Evolutionary conservation across 2,329 filamentous ascomycete species (phyloP).

Genomic region (Aureobasidium sp.): DNA sequence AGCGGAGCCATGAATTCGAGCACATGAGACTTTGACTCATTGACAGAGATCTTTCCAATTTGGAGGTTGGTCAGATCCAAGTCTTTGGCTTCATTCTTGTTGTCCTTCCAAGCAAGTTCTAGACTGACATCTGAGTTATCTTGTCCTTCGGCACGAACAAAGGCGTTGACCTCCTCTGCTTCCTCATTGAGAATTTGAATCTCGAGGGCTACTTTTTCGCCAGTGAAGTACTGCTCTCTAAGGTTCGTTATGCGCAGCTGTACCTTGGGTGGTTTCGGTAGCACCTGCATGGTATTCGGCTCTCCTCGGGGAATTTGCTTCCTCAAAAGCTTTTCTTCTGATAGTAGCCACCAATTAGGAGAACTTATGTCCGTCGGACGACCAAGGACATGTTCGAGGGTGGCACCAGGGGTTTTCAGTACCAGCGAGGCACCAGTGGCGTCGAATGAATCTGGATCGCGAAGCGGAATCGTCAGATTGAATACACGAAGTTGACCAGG

Average conservation of each 20-base stretch:
- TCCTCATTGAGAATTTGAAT: conserved; percentile 75
- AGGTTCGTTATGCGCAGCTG: conserved; percentile 59
- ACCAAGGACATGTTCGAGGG: conserved; percentile 56
- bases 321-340: conserved; percentile 25
- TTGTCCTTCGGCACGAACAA: conserved; percentile 27
- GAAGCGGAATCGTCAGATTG: conserved; percentile 62
- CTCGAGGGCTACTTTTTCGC: conserved; percentile 62
- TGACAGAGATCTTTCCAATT: background rate
- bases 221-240: conserved; percentile 70
- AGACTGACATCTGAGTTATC: conserved; percentile 9
- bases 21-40: conserved; percentile 18
- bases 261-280: conserved; percentile 88
- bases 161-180: conserved; percentile 49
- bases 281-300: conserved; percentile 56
- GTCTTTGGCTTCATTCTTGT: conserved; percentile 16
- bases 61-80: background rate
- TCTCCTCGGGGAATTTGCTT: conserved; percentile 38
- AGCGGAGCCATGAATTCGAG: conserved; percentile 35
- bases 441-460: conserved; percentile 71
- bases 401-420: conserved; percentile 57
- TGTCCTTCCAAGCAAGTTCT: conserved; percentile 22
- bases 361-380: background rate
- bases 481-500: conserved; percentile 63
- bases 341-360: conserved; percentile 19
- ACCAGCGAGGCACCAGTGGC: conserved; percentile 56